These are phyloP conservation scores for Oryza longistaminata DNA, from an alignment of 176 grass and related monocot genomes.

Conservation along the genomic window DNA sequence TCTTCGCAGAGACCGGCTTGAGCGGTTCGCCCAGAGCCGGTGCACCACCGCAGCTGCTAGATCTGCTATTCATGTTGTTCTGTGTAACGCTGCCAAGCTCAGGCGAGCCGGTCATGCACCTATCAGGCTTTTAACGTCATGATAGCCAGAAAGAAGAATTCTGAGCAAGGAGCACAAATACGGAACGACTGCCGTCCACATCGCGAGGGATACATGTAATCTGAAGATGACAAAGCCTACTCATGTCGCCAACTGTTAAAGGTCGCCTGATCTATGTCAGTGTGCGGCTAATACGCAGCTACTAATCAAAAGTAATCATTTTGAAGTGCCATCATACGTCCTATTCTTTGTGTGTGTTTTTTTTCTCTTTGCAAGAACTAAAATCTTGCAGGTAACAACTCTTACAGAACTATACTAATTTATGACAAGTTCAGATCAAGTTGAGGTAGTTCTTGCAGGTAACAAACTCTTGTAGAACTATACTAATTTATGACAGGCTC, in stretches of 20 bases:
- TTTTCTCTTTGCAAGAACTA: neutral
- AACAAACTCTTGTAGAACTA: too few relatives aligned
- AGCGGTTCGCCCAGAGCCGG: neutral
- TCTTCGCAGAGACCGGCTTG: neutral
- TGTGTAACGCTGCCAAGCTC: neutral
- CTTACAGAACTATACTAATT: too few relatives aligned
- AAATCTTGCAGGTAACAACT: neutral
- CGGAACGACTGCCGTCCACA: slow-evolving; percentile 14
- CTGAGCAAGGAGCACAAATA: neutral
- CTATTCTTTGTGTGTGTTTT: neutral
- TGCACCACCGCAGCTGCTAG: neutral
- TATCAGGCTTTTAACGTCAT: slow-evolving; percentile 16
- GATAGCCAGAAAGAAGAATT: neutral
- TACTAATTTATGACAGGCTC: too few relatives aligned
- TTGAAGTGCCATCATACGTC: neutral
- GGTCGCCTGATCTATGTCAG: neutral
- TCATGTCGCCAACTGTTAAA: slow-evolving; percentile 14
- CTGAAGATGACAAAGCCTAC: neutral
- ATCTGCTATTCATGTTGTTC: neutral
- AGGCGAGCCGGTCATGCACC: neutral
- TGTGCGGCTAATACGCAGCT: neutral
- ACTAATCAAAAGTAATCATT: neutral
- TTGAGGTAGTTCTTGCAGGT: neutral
- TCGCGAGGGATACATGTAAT: slow-evolving; percentile 14
- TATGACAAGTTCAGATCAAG: neutral